A percentile compares a stretch with the other conserved stretches of the same genome.
Evolutionary conservation across 208 protist species (phyloP).

Genomic region (Lotmaria passim): DNA sequence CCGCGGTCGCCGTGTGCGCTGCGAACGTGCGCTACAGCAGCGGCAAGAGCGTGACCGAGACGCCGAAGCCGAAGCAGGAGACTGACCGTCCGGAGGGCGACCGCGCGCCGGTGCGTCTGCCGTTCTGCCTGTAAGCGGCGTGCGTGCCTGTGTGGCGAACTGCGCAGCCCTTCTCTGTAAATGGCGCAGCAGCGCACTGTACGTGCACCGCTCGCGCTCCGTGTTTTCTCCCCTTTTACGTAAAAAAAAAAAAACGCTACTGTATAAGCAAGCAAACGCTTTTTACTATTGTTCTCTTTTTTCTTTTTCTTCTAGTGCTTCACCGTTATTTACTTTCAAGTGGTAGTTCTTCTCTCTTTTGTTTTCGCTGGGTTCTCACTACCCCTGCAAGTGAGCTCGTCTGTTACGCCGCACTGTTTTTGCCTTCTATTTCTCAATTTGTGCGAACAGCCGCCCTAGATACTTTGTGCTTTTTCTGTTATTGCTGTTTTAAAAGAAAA

Average conservation of each 20-base stretch:
- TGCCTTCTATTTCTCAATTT: too few relatives aligned
- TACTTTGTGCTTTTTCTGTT: background rate
- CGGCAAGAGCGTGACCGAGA: conserved; percentile 5
- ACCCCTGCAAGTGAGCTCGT: background rate
- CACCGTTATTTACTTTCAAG: background rate
- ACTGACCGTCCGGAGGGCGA: background rate
- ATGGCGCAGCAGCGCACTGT: background rate
- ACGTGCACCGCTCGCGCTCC: background rate
- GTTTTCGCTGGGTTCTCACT: too few relatives aligned
- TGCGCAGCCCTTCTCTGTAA: background rate
- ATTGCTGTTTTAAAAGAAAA: background rate
- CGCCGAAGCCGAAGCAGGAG: conserved; percentile 15
- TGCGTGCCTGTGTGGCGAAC: too few relatives aligned
- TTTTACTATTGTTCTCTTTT: too few relatives aligned
- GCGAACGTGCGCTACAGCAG: conserved; percentile 20
- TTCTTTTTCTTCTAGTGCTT: too few relatives aligned
- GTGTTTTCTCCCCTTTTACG: too few relatives aligned
- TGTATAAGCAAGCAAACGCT: too few relatives aligned
- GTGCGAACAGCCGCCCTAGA: too few relatives aligned
- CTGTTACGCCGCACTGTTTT: too few relatives aligned
- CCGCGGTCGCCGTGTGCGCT: conserved; percentile 20
- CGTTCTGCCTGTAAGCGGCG: conserved; percentile 18
- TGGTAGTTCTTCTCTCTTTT: background rate
- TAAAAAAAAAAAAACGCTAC: too few relatives aligned
- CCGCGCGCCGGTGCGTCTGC: conserved; percentile 23